A percentile compares a stretch with the other conserved stretches of the same genome.
Conservation (phyloP, 108 stramenopile genomes). For the Fragilaria radians region DNA sequence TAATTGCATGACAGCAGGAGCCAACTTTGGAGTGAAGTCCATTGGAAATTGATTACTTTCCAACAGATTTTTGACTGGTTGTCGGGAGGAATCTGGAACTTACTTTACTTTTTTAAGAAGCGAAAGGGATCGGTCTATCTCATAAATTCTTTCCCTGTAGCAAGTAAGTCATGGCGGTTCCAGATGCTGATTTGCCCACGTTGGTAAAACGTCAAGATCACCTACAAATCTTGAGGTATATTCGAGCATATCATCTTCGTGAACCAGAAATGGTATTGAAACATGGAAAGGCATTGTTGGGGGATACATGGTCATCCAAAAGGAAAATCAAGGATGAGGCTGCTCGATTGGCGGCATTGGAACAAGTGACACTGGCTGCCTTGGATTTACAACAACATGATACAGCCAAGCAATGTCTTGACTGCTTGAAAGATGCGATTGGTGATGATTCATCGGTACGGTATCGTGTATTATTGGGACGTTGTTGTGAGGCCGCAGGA, state of each 20-base stretch:
- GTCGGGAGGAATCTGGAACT: not conserved
- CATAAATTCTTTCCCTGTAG: constrained; percentile 9
- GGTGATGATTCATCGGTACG: constrained; percentile 49
- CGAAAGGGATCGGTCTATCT: not conserved
- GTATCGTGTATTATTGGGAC: constrained; percentile 57
- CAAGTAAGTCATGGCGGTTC: constrained; percentile 31
- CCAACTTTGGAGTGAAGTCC: not conserved
- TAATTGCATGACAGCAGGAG: no score
- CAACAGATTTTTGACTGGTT: not conserved
- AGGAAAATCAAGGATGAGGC: constrained; percentile 23
- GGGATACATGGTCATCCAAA: constrained; percentile 13
- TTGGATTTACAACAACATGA: constrained; percentile 45
- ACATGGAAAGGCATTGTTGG: constrained; percentile 50
- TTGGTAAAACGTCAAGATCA: constrained; percentile 57
- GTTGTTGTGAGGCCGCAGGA: constrained; percentile 59
- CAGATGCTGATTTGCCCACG: constrained; percentile 61
- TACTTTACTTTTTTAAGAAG: not conserved
- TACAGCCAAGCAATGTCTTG: constrained; percentile 38
- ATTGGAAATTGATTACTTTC: not conserved
- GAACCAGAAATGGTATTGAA: constrained; percentile 48
- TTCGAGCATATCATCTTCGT: constrained; percentile 68
- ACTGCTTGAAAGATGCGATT: constrained; percentile 15
- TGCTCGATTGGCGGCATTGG: constrained; percentile 46
- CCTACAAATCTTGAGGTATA: constrained; percentile 59
- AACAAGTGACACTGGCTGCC: constrained; percentile 63